Evolutionary conservation across 202 grass and related monocot genomes (phyloP).

Genomic region (Bolboschoenoplectus hybrid): DNA sequence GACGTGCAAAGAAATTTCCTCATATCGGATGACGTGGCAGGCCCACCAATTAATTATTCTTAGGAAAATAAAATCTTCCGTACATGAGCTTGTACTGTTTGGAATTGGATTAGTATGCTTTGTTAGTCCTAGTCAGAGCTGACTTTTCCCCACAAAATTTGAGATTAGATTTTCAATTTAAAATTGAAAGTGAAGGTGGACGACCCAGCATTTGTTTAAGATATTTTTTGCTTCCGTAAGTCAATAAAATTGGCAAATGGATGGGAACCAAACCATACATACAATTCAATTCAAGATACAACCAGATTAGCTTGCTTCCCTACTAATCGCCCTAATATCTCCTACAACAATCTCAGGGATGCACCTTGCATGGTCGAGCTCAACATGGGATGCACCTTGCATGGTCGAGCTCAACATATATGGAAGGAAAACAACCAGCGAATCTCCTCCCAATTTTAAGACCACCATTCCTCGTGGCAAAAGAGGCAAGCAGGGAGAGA

Average conservation of each 20-base stretch:
- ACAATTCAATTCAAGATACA: neutral
- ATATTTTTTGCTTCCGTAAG: neutral
- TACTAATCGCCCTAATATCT: too few relatives aligned
- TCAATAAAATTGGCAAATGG: neutral
- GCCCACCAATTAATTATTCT: neutral
- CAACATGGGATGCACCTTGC: too few relatives aligned
- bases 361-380: too few relatives aligned
- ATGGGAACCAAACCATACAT: neutral
- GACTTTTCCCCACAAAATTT: neutral
- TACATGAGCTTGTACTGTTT: slow-evolving; percentile 22
- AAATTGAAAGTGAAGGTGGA: neutral
- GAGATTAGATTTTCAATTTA: slow-evolving; percentile 2
- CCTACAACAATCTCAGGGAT: too few relatives aligned
- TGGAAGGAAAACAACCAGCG: too few relatives aligned
- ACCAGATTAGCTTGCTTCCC: neutral
- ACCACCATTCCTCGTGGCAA: too few relatives aligned
- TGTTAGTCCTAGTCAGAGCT: too few relatives aligned
- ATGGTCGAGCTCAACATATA: too few relatives aligned
- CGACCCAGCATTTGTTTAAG: neutral
- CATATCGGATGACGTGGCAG: neutral
- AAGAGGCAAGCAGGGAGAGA: too few relatives aligned
- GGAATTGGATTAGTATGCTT: neutral
- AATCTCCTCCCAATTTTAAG: too few relatives aligned
- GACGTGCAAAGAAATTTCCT: slow-evolving; percentile 6
- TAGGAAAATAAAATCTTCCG: neutral